A percentile compares a stretch with the other conserved stretches of the same genome.
Conservation (phyloP, 2,329 filamentous ascomycete genomes). For the Rasamsonia emersonii region DNA sequence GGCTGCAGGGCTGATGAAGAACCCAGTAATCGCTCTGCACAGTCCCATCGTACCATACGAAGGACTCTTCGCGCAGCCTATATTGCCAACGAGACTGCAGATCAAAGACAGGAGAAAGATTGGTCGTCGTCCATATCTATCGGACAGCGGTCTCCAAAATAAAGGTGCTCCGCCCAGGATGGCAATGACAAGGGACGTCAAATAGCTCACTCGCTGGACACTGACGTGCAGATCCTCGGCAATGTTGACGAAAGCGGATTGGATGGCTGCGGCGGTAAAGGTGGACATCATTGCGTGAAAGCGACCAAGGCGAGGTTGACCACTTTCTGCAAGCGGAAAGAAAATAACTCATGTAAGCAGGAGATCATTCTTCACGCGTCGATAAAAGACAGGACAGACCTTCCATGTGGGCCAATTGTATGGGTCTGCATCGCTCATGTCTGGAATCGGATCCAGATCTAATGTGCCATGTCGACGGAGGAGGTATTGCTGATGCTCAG, state of each 20-base stretch:
- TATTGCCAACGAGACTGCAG: conserved; percentile 41
- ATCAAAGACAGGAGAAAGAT: conserved; percentile 44
- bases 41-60: conserved; percentile 41
- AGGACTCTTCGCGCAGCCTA: conserved; percentile 42
- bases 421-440: conserved; percentile 44
- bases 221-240: conserved; percentile 40
- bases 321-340: conserved; percentile 35
- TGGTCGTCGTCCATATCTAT: conserved; percentile 45
- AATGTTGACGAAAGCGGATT: conserved; percentile 45
- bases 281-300: conserved; percentile 48
- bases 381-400: conserved; percentile 17
- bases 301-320: conserved; percentile 45
- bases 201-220: conserved; percentile 42
- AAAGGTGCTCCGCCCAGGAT: conserved; percentile 45
- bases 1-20: conserved; percentile 45
- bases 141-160: conserved; percentile 47
- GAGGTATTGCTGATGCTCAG: conserved; percentile 39
- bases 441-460: conserved; percentile 47
- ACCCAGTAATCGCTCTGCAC: conserved; percentile 42
- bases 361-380: background rate
- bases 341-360: too few relatives aligned
- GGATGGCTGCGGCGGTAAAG: conserved; percentile 45
- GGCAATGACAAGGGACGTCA: conserved; percentile 45
- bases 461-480: conserved; percentile 47
- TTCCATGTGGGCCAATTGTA: conserved; percentile 51